Base-by-base conservation (phyloP, 441 rosid species). In the Adansonia gregorii region DNA sequence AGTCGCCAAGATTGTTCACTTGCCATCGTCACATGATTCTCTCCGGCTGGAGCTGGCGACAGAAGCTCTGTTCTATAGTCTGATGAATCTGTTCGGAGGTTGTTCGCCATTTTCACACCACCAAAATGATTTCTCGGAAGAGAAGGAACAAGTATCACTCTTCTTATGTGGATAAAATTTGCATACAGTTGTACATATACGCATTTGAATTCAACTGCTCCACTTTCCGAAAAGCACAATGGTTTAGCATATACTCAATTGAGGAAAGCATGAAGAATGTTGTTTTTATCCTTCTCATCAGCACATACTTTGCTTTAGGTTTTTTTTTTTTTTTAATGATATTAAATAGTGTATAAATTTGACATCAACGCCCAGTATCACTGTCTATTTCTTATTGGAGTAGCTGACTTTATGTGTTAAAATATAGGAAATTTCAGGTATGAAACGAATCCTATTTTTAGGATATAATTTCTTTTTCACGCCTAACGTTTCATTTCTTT, bases 1-100 rank as follows among this genome's bases (percentile, higher is more conserved):
- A 88, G 88, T 76, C 89, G 81, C 89, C 91, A 88, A 43, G 89
- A 48, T 63, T 64, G 77, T n/a, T 74, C 69, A n/a, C 71, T 63
- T 2, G 41, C 60, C 48, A 77, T 49, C 6, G 74, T 74, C 2
- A 24, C 8, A n/a, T 6, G 4, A 6, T 77, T 75, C 64, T 72
- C 74, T 27, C 77, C 88, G 0, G 73, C 76, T 24, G 88, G 82
- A 61, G 86, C 83, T 35, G 86, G 76, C 0, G 87, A 79, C 55
- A 85, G 60, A 79, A 87, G 87, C 78, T 83, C 88, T 54, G 80
- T 72, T 48, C 60, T 75, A 75, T 73, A 82, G 63, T 85, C 88
- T 6, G 22, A 31, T 11, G 55, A 80, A 73, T 72, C 79, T 0
- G 6, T 24, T 41, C 45, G 63, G 15, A 66, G 73, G 39, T 67